These are phyloP conservation scores for Osmanthus fragrans DNA, from an alignment of 257 asterid species.

Conservation along the genomic window DNA sequence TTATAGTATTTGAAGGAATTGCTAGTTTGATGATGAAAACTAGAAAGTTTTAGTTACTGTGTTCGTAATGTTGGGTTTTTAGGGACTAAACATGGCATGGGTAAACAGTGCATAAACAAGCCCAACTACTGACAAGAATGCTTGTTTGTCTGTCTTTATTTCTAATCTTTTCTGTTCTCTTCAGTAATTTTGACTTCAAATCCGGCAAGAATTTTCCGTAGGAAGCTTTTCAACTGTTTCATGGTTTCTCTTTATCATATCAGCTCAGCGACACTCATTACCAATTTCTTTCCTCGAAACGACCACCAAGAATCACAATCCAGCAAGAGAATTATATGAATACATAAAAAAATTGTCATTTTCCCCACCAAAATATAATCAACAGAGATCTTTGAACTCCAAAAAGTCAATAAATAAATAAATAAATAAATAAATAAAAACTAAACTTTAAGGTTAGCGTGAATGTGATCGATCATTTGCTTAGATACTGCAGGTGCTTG, in stretches of 20 bases:
- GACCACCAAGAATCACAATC: constrained; percentile 32
- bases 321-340: neutral
- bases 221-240: constrained; percentile 61
- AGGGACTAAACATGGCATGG: constrained; percentile 29
- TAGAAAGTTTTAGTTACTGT: neutral
- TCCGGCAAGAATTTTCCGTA: constrained; percentile 62
- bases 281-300: constrained; percentile 47
- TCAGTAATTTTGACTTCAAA: constrained; percentile 31
- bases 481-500: neutral
- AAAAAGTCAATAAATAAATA: neutral
- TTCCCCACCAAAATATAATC: constrained; percentile 26
- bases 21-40: neutral
- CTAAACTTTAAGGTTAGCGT: neutral
- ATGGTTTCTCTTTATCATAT: constrained; percentile 71
- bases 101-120: constrained; percentile 28
- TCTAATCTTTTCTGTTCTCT: neutral
- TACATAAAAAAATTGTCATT: neutral
- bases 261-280: constrained; percentile 50
- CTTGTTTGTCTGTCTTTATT: constrained; percentile 49
- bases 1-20: too few species aligned
- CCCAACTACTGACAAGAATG: constrained; percentile 60
- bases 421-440: neutral
- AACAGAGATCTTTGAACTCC: constrained; percentile 15
- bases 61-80: too few species aligned
- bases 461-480: too few species aligned